A percentile compares a stretch with the other conserved stretches of the same genome.
Conservation (phyloP, 129 eudicot species). For the Kitagawia praeruptora region DNA sequence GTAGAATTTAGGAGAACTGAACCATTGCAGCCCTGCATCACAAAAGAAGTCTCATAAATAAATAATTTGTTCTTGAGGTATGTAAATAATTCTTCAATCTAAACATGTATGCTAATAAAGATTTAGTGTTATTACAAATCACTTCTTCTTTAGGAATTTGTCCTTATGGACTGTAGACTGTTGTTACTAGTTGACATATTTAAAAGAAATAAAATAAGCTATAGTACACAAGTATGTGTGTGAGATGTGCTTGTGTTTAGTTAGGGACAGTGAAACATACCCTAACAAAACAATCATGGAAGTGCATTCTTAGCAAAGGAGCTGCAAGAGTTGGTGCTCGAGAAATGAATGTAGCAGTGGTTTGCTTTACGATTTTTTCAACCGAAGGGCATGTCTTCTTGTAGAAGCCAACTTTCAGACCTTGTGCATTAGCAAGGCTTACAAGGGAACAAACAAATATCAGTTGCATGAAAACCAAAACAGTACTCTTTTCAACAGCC, state of each 20-base stretch:
- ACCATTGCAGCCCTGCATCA: conserved; percentile 28
- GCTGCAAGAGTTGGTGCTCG: conserved; percentile 57
- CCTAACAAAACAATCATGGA: conserved; percentile 78
- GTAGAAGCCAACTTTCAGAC: conserved; percentile 31
- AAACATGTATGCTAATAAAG: too few species aligned
- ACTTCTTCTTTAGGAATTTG: too few species aligned
- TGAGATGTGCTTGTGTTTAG: too few species aligned
- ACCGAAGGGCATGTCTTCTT: conserved; percentile 39
- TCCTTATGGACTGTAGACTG: too few species aligned
- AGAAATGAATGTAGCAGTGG: conserved; percentile 27
- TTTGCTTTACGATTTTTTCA: conserved; percentile 32
- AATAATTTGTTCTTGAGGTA: neutral
- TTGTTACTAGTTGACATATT: too few species aligned
- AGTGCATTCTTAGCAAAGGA: conserved; percentile 64
- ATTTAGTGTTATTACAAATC: too few species aligned
- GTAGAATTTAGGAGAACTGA: conserved; percentile 23
- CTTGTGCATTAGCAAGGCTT: conserved; percentile 29
- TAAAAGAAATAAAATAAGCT: too few species aligned
- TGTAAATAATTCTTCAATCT: too few species aligned
- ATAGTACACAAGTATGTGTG: too few species aligned
- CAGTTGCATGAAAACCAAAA: neutral
- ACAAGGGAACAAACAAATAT: conserved; percentile 18
- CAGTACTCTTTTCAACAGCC: neutral
- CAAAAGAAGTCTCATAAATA: neutral
- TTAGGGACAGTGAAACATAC: conserved; percentile 16